Evolutionary conservation across 805 yeast genomes (phyloP), one percentile per base, ranked within the genome.

Genomic region (Candida patagonica): DNA sequence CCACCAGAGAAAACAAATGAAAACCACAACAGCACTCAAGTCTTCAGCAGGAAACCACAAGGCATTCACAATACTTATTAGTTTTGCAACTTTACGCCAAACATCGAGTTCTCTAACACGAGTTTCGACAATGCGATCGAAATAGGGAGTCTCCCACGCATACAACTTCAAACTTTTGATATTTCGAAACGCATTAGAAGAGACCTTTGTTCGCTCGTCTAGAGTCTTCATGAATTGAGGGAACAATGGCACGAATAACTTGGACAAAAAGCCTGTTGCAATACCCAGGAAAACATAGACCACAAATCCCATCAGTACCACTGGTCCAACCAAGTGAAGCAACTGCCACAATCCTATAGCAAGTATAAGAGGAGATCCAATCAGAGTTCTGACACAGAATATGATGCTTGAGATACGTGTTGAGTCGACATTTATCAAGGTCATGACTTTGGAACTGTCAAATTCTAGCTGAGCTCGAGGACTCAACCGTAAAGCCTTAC

Each of bases 121-220:
- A n/a, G n/a, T n/a, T n/a, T n/a, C n/a, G n/a, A n/a, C n/a, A n/a
- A n/a, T n/a, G n/a, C n/a, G n/a, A n/a, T n/a, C n/a, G n/a, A n/a
- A n/a, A n/a, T n/a, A n/a, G n/a, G n/a, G n/a, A n/a, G n/a, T 63
- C 63, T 89, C 98, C 98, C 98, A 89, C 2, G 92, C 94, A 54
- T 88, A 89, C 39, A 89, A 68, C 58, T 89, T 89, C 57, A 89
- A 68, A 6, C 95, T 85, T 62, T 86, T 87, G 56, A 87, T 85
- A 51, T 83, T 83, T 56, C 82, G 80, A 54, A 87, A 69, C 38
- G 87, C 83, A 59, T 87, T 95, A 44, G 83, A 78, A 41, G 83
- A 78, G 35, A 85, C 65, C 45, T 94, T 76, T 6, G 95, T 82
- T 67, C 98, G 78, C 57, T 79, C 81, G 62, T 89, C 98, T 59